phyloP scores from a whole-genome alignment of 73 alveolate species.

The Paramecium pentaurelia region DNA sequence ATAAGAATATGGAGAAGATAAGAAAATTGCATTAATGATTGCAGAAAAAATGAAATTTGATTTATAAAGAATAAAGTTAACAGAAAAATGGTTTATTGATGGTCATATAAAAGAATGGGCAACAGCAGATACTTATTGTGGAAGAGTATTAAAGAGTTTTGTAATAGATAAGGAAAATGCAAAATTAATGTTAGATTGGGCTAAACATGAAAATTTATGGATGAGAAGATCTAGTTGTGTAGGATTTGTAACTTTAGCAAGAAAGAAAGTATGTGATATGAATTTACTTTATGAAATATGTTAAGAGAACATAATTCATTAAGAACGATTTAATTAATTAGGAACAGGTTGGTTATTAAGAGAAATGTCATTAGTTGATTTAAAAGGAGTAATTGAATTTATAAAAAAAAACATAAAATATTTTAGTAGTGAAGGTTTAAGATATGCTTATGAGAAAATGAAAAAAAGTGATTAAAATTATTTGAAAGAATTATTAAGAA shows the following conservation, averaged over 20 bases:
- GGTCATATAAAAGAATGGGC: slow-evolving; percentile 39
- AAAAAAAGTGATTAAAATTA: background rate
- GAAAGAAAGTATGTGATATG: slow-evolving; percentile 29
- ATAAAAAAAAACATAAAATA: background rate
- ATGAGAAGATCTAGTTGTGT: slow-evolving; percentile 54
- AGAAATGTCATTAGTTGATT: background rate
- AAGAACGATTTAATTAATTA: slow-evolving; percentile 29
- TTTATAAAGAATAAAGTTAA: background rate
- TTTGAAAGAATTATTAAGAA: background rate
- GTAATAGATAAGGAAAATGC: background rate
- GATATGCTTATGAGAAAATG: slow-evolving; percentile 43
- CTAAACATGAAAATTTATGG: slow-evolving; percentile 45
- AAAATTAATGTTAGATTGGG: slow-evolving; percentile 41
- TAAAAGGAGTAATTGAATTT: slow-evolving; percentile 17
- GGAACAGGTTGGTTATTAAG: slow-evolving; percentile 52
- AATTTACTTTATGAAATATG: background rate
- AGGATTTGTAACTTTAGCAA: slow-evolving; percentile 4
- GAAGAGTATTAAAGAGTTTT: background rate
- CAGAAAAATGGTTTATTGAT: slow-evolving; percentile 44
- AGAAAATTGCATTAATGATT: slow-evolving; percentile 7
- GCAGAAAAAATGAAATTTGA: background rate
- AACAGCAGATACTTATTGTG: slow-evolving; percentile 12
- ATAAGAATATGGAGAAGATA: slow-evolving; percentile 34
- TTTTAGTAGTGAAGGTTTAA: slow-evolving; percentile 35
- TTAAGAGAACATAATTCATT: background rate